Evolutionary conservation across 768 basidiomycete species (phyloP).

Genomic region (Pisolithus marmoratus): DNA sequence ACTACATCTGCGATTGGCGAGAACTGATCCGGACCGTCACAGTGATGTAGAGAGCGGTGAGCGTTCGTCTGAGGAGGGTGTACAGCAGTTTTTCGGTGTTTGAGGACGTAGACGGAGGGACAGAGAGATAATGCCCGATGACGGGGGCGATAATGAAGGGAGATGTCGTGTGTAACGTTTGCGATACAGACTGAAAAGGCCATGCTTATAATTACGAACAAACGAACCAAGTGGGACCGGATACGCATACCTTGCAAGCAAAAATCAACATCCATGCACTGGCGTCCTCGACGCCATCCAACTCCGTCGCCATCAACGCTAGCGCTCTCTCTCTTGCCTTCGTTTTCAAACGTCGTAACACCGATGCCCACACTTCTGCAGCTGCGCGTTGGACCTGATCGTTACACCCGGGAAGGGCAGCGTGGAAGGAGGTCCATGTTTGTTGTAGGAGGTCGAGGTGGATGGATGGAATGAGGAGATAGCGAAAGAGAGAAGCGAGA

Average conservation of each 20-base stretch:
- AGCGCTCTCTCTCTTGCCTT: slow-evolving; percentile 54
- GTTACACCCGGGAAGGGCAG: slow-evolving; percentile 51
- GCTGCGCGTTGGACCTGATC: slow-evolving; percentile 71
- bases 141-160: slow-evolving; percentile 58
- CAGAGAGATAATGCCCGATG: slow-evolving; percentile 47
- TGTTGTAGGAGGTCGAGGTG: slow-evolving; percentile 45
- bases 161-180: slow-evolving; percentile 74
- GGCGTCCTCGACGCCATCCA: slow-evolving; percentile 54
- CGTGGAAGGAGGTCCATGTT: slow-evolving; percentile 54
- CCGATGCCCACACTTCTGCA: slow-evolving; percentile 84
- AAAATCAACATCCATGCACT: slow-evolving; percentile 71
- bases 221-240: slow-evolving; percentile 1
- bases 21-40: slow-evolving; percentile 64
- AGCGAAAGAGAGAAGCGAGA: slow-evolving; percentile 64
- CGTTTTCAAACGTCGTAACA: slow-evolving; percentile 66
- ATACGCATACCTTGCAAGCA: slow-evolving; percentile 61
- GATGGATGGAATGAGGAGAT: slow-evolving; percentile 64
- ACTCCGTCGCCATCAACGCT: slow-evolving; percentile 43
- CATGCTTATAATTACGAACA: neutral
- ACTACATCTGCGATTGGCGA: slow-evolving; percentile 49
- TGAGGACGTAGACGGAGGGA: slow-evolving; percentile 11
- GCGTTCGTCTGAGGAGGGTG: slow-evolving; percentile 59
- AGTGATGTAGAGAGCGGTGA: slow-evolving; percentile 83
- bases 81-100: slow-evolving; percentile 31
- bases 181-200: slow-evolving; percentile 62